These are phyloP conservation scores for Mycena maculata DNA, from an alignment of 768 basidiomycete genomes.

Conservation along the genomic window DNA sequence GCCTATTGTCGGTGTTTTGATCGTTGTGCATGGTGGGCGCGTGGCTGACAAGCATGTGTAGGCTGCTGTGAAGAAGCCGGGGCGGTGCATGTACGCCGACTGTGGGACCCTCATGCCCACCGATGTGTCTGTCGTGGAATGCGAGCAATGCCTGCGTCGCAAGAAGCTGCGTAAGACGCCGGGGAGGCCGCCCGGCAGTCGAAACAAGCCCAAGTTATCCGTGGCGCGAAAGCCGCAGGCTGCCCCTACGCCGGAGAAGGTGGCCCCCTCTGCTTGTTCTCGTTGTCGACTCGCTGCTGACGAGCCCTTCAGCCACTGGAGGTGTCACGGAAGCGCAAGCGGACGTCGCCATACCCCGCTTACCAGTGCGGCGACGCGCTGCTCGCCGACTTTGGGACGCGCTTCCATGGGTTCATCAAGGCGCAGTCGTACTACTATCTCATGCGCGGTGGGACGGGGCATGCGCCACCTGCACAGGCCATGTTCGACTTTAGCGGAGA, in stretches of 20 bases:
- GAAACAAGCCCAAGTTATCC: constrained; percentile 16
- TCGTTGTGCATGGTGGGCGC: constrained; percentile 1
- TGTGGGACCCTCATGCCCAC: constrained; percentile 37
- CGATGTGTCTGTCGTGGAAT: constrained; percentile 34
- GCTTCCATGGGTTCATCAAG: constrained; percentile 47
- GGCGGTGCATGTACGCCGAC: constrained; percentile 39
- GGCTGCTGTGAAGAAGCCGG: constrained; percentile 11
- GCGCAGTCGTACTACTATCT: constrained; percentile 50
- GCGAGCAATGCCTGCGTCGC: constrained; percentile 45
- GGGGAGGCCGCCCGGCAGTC: constrained; percentile 22
- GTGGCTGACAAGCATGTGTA: constrained; percentile 9
- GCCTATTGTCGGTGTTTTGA: constrained; percentile 13
- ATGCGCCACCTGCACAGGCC: constrained; percentile 30
- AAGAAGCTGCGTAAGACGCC: constrained; percentile 28
- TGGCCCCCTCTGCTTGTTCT: neutral
- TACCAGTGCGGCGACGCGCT: constrained; percentile 48
- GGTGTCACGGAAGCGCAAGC: constrained; percentile 36
- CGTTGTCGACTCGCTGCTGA: too few species aligned
- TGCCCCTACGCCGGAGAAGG: constrained; percentile 8
- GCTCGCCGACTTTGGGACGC: constrained; percentile 40
- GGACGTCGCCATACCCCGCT: constrained; percentile 45
- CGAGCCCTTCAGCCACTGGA: constrained; percentile 33
- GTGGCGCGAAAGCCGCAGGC: constrained; percentile 3
- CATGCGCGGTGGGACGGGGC: constrained; percentile 34
- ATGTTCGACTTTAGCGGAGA: constrained; percentile 64